A percentile compares a stretch with the other conserved stretches of the same genome.
Conservation (phyloP, 371 early-diverging fungal species). For the Zopfochytrium polystomum region DNA sequence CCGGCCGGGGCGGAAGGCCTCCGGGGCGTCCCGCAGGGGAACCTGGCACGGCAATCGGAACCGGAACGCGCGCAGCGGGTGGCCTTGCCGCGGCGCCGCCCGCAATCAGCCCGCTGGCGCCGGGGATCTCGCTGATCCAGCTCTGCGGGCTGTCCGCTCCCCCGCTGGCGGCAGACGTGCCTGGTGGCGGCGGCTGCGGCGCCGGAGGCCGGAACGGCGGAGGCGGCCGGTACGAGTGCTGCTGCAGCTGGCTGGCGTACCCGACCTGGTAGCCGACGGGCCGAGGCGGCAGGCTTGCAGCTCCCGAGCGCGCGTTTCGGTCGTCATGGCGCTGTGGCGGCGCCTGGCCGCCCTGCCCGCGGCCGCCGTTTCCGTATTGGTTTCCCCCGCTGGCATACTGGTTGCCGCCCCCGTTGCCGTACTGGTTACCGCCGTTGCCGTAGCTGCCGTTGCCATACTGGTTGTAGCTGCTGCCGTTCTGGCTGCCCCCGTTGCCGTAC, state of each 20-base stretch:
- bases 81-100: conserved; percentile 6
- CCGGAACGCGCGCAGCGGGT: conserved; percentile 4
- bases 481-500: conserved; percentile 1
- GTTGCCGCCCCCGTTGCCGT: not conserved
- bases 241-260: no score
- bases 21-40: conserved; percentile 5
- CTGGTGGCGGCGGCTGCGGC: not conserved
- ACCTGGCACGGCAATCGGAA: not conserved
- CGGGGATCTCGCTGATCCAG: conserved; percentile 4
- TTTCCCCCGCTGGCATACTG: not conserved
- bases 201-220: no score
- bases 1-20: not conserved
- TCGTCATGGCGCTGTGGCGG: no score
- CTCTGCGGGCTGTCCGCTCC: no score
- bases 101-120: not conserved
- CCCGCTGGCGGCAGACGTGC: conserved; percentile 3
- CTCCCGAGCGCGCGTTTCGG: no score
- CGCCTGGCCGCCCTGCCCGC: no score
- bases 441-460: conserved; percentile 3
- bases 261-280: no score
- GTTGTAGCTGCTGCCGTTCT: not conserved
- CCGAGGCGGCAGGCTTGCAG: no score
- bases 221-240: no score
- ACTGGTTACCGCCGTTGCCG: not conserved
- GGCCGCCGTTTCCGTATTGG: not conserved